Percentiles rank a stretch among this genome's conserved stretches.
Conservation (phyloP, 192 early-diverging fungal species). For the Chytriomyces hyalinus region DNA sequence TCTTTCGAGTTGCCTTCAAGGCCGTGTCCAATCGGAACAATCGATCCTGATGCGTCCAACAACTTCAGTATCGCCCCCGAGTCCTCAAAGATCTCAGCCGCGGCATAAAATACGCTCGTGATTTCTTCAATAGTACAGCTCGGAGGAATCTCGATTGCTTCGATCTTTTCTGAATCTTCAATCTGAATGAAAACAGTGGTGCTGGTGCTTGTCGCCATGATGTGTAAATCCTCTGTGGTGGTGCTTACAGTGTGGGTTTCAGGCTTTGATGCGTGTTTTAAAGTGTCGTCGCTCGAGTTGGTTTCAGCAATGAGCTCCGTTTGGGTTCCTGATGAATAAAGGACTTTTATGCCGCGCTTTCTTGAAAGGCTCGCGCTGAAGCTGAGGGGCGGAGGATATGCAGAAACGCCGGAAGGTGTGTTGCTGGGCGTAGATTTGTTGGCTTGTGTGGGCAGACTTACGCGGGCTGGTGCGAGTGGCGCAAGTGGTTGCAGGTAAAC, state of each 20-base stretch:
- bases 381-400: too few relatives aligned
- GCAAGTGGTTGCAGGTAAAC: neutral
- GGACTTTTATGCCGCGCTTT: neutral
- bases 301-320: neutral
- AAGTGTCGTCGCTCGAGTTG: too few relatives aligned
- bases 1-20: conserved; percentile 28
- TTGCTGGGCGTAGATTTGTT: too few relatives aligned
- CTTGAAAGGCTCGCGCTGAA: too few relatives aligned
- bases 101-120: conserved; percentile 29
- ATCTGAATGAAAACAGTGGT: conserved; percentile 20
- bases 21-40: conserved; percentile 35
- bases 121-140: conserved; percentile 32
- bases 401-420: too few relatives aligned
- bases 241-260: neutral
- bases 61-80: conserved; percentile 22
- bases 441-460: too few relatives aligned
- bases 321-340: neutral
- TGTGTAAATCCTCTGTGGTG: neutral
- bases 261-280: neutral
- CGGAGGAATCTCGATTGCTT: conserved; percentile 33
- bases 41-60: neutral
- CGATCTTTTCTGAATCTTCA: neutral
- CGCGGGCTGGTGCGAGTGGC: neutral
- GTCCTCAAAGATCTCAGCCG: conserved; percentile 23
- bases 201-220: conserved; percentile 3